Percentiles rank a stretch among this genome's conserved stretches.
Evolutionary conservation across 1,284 basidiomycete genomes (phyloP).

Genomic region (Ustilago trichophora): DNA sequence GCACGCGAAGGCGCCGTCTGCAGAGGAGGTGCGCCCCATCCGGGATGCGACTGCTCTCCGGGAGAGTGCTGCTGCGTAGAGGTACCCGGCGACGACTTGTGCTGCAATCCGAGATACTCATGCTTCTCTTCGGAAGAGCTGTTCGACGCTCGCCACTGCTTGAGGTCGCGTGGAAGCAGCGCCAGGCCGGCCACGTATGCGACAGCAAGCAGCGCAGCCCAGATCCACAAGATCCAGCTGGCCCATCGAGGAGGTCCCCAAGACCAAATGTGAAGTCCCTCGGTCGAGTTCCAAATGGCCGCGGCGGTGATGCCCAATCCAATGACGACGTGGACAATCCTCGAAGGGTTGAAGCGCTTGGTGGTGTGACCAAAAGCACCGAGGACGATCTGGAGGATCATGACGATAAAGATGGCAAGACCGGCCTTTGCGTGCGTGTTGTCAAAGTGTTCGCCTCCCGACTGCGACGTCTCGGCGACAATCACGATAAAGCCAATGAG

Average conservation of each 20-base stretch:
- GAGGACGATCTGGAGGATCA: slow-evolving; percentile 72
- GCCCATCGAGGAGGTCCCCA: slow-evolving; percentile 36
- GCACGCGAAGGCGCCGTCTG: slow-evolving; percentile 8
- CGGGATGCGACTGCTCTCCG: slow-evolving; percentile 7
- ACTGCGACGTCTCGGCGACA: slow-evolving; percentile 61
- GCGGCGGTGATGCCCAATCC: slow-evolving; percentile 35
- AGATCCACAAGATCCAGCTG: slow-evolving; percentile 44
- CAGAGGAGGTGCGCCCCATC: slow-evolving; percentile 18
- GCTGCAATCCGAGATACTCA: slow-evolving; percentile 11
- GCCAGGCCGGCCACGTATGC: slow-evolving; percentile 44
- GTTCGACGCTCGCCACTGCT: slow-evolving; percentile 12
- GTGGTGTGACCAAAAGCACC: slow-evolving; percentile 73
- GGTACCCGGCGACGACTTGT: slow-evolving; percentile 5
- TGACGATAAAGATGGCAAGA: slow-evolving; percentile 73
- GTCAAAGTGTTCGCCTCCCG: slow-evolving; percentile 22
- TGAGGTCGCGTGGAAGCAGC: slow-evolving; percentile 41
- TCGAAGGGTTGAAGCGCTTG: slow-evolving; percentile 38
- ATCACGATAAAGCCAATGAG: slow-evolving; percentile 73
- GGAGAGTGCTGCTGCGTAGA: slow-evolving; percentile 26
- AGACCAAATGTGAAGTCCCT: slow-evolving; percentile 46
- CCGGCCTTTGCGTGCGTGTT: slow-evolving; percentile 70
- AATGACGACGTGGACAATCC: slow-evolving; percentile 45
- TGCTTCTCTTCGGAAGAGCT: slow-evolving; percentile 12
- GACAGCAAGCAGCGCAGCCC: slow-evolving; percentile 35
- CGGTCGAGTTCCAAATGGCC: slow-evolving; percentile 43